Evolutionary conservation across 2,329 filamentous ascomycete genomes (phyloP), one percentile per base, ranked within the genome.

Genomic region (Achaetomium macrosporum): DNA sequence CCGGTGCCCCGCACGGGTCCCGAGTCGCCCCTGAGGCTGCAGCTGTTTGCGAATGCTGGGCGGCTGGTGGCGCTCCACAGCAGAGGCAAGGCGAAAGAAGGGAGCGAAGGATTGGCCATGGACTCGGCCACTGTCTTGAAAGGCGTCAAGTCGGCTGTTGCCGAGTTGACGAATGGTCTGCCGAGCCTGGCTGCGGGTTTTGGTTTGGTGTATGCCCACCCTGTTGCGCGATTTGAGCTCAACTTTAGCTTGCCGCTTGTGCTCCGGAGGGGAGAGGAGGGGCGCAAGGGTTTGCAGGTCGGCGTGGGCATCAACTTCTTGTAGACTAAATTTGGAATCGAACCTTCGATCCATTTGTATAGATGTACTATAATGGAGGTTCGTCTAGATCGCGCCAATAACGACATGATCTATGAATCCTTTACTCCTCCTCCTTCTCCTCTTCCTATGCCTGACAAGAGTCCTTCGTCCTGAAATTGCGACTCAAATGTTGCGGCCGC

Each of bases 231-330:
- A 51, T 96, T 99, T 59, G 93, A 99, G 74, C 76, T 99, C 61
- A 99, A 99, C 71, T 96, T 99, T 68, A 90, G 88, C 63, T 69
- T 99, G 60, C 93, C 93, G 1, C 69, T 99, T 54, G 85, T 92
- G 16, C 69, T 90, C 64, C 80, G 93, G 54, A 85, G 80, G 58
- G 90, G 90, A 35, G 93, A 99, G 71, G 85, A 93, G 62, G 85
- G 83, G 15, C 82, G 92, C 51, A 99, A 99, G 73, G 93, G 93
- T 1, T 67, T 99, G 58, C 90, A 93, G 68, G 85, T 99, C 63
- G 93, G 93, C n/a, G 89, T 99, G 39, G 93, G 93, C 46, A 90
- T 99, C 66, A 95, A 88, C 72, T 96, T 99, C 68, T 73, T 97
- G 77, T 97, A 87, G 20, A 35, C 13, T 11, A 29, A 37, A 20